A percentile compares a stretch with the other conserved stretches of the same genome.
These are phyloP conservation scores for Gigaspora rosea DNA, from an alignment of 192 early-diverging fungal species.

Conservation along the genomic window DNA sequence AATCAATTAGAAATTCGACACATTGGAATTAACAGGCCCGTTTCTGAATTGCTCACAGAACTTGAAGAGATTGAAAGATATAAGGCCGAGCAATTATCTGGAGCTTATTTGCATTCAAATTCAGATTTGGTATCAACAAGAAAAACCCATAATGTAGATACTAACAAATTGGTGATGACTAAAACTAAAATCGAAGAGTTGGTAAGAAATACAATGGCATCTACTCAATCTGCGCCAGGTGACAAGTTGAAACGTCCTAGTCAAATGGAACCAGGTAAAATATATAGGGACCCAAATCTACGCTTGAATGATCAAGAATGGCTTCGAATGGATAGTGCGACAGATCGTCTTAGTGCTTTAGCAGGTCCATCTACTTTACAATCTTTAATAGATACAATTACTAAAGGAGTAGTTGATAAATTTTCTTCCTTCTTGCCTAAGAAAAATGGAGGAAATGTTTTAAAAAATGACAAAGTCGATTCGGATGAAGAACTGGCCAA, in stretches of 20 bases:
- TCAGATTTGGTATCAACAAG: not conserved
- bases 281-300: conserved; percentile 9
- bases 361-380: not conserved
- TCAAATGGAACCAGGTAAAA: conserved; percentile 6
- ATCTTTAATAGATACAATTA: not conserved
- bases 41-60: conserved; percentile 17
- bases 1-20: conserved; percentile 17
- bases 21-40: not conserved
- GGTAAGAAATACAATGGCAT: conserved; percentile 2
- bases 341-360: not conserved
- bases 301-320: conserved; percentile 9
- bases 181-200: conserved; percentile 9
- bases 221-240: not conserved
- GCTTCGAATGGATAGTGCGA: not conserved
- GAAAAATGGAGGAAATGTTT: conserved; percentile 2
- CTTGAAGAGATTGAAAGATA: conserved; percentile 26
- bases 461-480: not conserved
- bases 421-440: no score
- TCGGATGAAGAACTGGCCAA: not conserved
- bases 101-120: not conserved
- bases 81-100: conserved; percentile 3
- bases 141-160: conserved; percentile 10
- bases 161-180: not conserved
- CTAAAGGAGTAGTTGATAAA: conserved; percentile 3
- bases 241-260: not conserved